A percentile compares a stretch with the other conserved stretches of the same genome.
phyloP scores from a whole-genome alignment of 2,329 filamentous ascomycete genomes.

The Hymenoscyphus albidus region DNA sequence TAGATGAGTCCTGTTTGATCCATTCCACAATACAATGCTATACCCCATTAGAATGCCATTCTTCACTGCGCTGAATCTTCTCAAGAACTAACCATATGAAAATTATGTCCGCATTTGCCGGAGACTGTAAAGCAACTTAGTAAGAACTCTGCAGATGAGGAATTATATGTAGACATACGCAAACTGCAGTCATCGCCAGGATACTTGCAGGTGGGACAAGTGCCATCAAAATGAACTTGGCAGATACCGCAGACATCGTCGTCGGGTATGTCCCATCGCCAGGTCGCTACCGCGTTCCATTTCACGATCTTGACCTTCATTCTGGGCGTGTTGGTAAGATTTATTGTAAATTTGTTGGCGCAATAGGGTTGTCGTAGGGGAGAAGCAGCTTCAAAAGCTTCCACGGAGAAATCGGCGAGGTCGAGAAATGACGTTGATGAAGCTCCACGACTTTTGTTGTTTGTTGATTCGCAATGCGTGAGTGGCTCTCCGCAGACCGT shows the following conservation, averaged over 20 bases:
- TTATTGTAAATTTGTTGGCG: background rate
- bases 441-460: slow-evolving; percentile 2
- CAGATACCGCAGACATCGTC: slow-evolving; percentile 99
- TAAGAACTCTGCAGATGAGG: background rate
- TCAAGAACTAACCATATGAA: slow-evolving; percentile 73
- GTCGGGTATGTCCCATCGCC: slow-evolving; percentile 96
- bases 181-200: slow-evolving; percentile 94
- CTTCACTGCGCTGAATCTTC: background rate
- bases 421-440: background rate
- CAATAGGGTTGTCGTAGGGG: background rate
- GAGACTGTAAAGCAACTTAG: slow-evolving; percentile 58
- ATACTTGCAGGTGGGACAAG: slow-evolving; percentile 96
- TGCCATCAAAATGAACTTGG: slow-evolving; percentile 95
- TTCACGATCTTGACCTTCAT: slow-evolving; percentile 97
- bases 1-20: slow-evolving; percentile 92
- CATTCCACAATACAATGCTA: slow-evolving; percentile 94
- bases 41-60: slow-evolving; percentile 1
- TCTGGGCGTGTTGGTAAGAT: background rate
- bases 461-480: background rate
- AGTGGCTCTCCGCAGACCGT: background rate
- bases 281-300: slow-evolving; percentile 92
- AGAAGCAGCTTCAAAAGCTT: background rate
- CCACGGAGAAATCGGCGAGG: background rate
- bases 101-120: slow-evolving; percentile 94
- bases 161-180: slow-evolving; percentile 51